Base-by-base conservation (phyloP, 495 filamentous ascomycete species). In the Aspergillus saccharolyticus region DNA sequence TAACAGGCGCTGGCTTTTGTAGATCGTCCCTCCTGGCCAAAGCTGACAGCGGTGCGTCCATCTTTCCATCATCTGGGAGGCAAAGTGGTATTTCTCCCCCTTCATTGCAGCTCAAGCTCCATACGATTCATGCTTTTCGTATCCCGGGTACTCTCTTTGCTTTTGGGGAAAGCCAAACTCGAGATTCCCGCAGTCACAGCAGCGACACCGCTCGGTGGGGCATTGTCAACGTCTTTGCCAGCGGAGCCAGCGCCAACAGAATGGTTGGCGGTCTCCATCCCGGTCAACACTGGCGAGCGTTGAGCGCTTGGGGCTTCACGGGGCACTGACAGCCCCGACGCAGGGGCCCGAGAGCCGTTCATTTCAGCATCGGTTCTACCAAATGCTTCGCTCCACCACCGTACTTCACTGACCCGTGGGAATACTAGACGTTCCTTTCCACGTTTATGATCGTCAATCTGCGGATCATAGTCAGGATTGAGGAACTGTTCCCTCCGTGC, bases 361-460 rank as follows among this genome's bases (percentile, higher is more conserved):
- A 99, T 99, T 64, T 99, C 95, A 8, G 81, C 80, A 66, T 95
- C 90, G 19, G 84, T 82, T 30, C 92, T 81, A 51, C 89, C 88
- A 74, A 96, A 99, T 0, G 87, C 73, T 61, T 96, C 91, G 55
- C 81, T 78, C 95, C 95, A 99, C 95, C 95, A 99, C 49, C 89
- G 79, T 15, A 91, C 83, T 46, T 87, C 73, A 66, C 80, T 67
- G 59, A 78, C 56, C 15, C 78, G 80, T 2, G 95, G 94, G 61
- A 97, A 89, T 12, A 99, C 78, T 10, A 99, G 79, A 4, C 91
- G 80, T 61, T 96, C 94, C 28, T 86, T 83, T 14, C 86, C 91
- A 39, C 86, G 83, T 53, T 86, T 79, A 39, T 79, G 79, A 56
- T 96, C 91, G 58, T 97, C 89, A 39, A 95, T 79, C 0, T 76